These are phyloP conservation scores for Cordia subcordata DNA, from an alignment of 257 asterid species.

Conservation along the genomic window DNA sequence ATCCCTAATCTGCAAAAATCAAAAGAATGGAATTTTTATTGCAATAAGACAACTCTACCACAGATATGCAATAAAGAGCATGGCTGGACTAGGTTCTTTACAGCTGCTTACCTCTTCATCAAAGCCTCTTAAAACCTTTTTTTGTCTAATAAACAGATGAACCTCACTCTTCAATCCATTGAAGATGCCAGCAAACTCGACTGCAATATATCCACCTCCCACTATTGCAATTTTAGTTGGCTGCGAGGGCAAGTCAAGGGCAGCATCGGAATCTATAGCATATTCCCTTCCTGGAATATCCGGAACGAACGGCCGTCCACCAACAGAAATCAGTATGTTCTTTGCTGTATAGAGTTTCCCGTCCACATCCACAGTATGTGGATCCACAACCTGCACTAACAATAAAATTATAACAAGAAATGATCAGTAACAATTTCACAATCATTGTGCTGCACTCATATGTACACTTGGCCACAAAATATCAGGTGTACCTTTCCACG, in stretches of 20 bases:
- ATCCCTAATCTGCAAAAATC: slow-evolving; percentile 66
- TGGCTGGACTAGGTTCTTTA: not conserved
- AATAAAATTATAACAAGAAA: too few relatives aligned
- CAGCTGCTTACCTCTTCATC: slow-evolving; percentile 72
- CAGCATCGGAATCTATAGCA: slow-evolving; percentile 93
- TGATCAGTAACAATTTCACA: not conserved
- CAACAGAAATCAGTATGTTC: slow-evolving; percentile 86
- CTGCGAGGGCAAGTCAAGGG: slow-evolving; percentile 84
- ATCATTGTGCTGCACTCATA: slow-evolving; percentile 1
- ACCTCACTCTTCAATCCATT: slow-evolving; percentile 83
- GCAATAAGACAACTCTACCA: slow-evolving; percentile 2
- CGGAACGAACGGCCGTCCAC: slow-evolving; percentile 95
- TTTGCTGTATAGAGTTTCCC: slow-evolving; percentile 85
- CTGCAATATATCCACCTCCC: slow-evolving; percentile 98
- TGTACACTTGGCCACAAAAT: not conserved
- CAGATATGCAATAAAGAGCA: not conserved
- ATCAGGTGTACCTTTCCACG: slow-evolving; percentile 81
- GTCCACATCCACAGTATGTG: slow-evolving; percentile 82
- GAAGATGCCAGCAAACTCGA: slow-evolving; percentile 98
- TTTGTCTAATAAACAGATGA: slow-evolving; percentile 92
- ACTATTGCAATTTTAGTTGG: slow-evolving; percentile 87
- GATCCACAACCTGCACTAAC: slow-evolving; percentile 55
- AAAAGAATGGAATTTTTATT: slow-evolving; percentile 6
- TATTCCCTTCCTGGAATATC: slow-evolving; percentile 88
- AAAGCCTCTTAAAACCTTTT: slow-evolving; percentile 84